A percentile compares a stretch with the other conserved stretches of the same genome.
Evolutionary conservation across 2,329 filamentous ascomycete species (phyloP).

Genomic region (Sporothrix dimorphospora): DNA sequence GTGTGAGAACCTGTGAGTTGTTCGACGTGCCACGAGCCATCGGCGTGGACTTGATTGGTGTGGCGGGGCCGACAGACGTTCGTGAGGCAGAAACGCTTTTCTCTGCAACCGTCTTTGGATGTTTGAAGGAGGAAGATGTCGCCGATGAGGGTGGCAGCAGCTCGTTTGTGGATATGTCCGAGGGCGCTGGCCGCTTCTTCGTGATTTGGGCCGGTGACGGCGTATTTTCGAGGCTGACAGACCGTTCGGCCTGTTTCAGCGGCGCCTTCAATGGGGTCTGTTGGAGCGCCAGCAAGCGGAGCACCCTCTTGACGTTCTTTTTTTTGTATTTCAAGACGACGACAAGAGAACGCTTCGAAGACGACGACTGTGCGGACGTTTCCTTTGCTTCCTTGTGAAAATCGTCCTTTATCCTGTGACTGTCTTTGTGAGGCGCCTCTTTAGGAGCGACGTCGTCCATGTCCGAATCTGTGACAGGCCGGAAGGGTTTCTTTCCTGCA

Average conservation of each 20-base stretch:
- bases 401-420: conserved; percentile 34
- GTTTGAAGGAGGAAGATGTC: conserved; percentile 35
- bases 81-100: conserved; percentile 39
- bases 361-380: background rate
- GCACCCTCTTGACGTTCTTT: conserved; percentile 48
- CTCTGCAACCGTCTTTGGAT: conserved; percentile 48
- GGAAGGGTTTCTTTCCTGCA: conserved; percentile 44
- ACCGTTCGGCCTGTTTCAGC: conserved; percentile 46
- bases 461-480: conserved; percentile 23
- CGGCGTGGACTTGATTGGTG: conserved; percentile 53
- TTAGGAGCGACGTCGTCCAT: conserved; percentile 12
- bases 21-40: conserved; percentile 60
- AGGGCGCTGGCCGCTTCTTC: conserved; percentile 54
- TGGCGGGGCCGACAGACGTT: conserved; percentile 48
- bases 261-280: conserved; percentile 44
- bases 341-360: conserved; percentile 39
- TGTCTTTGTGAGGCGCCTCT: conserved; percentile 24
- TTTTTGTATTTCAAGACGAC: conserved; percentile 57
- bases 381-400: background rate
- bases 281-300: conserved; percentile 52
- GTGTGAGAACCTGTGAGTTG: conserved; percentile 57
- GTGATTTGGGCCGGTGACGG: conserved; percentile 45
- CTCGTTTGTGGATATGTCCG: conserved; percentile 37
- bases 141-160: conserved; percentile 34
- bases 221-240: conserved; percentile 48